phyloP scores from a whole-genome alignment of 2,329 filamentous ascomycete species.

The Neospermospora avenae region DNA sequence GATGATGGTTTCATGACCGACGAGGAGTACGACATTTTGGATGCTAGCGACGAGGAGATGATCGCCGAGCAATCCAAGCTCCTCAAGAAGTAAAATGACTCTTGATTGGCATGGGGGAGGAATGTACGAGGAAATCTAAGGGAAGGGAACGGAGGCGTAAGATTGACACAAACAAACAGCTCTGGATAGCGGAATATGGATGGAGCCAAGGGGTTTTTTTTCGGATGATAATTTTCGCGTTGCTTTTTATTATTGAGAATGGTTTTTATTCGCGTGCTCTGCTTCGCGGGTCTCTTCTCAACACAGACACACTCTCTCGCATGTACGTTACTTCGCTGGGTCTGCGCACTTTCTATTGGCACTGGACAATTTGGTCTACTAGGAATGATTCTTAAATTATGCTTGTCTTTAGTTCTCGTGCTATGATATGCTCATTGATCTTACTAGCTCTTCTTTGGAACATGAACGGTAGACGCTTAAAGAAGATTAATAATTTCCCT shows the following conservation, averaged over 20 bases:
- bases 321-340: conserved; percentile 9
- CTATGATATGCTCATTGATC: no score
- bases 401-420: no score
- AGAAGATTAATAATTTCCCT: no score
- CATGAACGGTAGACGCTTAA: no score
- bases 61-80: conserved; percentile 47
- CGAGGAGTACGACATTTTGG: conserved; percentile 96
- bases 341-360: neutral
- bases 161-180: conserved; percentile 30
- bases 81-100: conserved; percentile 28
- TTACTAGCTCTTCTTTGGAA: no score
- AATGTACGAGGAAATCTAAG: conserved; percentile 5
- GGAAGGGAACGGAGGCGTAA: conserved; percentile 26
- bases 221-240: conserved; percentile 13
- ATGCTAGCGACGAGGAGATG: conserved; percentile 89
- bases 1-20: conserved; percentile 87
- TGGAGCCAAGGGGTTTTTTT: conserved; percentile 26
- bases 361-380: neutral
- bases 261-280: conserved; percentile 11
- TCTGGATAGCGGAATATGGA: conserved; percentile 29
- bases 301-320: neutral
- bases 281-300: neutral
- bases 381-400: neutral
- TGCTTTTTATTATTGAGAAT: conserved; percentile 9
- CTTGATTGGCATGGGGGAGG: conserved; percentile 8